These are phyloP conservation scores for Nannizzia gypsea DNA, from an alignment of 2,329 filamentous ascomycete genomes.

Conservation along the genomic window DNA sequence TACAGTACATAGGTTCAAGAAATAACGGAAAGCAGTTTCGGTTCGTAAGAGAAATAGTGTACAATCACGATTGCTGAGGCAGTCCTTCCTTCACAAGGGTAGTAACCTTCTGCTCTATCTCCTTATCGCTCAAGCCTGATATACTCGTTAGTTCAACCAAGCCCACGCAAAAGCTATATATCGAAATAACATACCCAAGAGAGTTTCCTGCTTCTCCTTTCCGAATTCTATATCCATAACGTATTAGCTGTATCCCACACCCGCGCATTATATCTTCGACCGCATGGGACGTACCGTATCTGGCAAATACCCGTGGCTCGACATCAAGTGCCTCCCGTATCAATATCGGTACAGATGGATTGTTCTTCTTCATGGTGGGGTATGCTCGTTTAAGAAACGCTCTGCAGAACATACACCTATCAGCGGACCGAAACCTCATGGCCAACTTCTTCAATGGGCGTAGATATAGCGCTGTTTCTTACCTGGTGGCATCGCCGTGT, in stretches of 20 bases:
- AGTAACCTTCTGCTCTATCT: constrained; percentile 57
- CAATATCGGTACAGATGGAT: constrained; percentile 85
- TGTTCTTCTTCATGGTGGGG: constrained; percentile 98
- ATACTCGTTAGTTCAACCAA: constrained; percentile 13
- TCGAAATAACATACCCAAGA: constrained; percentile 41
- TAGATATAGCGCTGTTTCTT: constrained; percentile 24
- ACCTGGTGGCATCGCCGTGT: constrained; percentile 82
- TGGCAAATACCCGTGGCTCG: constrained; percentile 73
- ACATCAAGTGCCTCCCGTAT: constrained; percentile 83
- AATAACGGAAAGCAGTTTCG: constrained; percentile 6
- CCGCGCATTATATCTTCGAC: neutral
- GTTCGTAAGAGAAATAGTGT: constrained; percentile 4
- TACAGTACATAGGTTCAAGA: constrained; percentile 10
- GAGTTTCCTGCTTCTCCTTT: constrained; percentile 52
- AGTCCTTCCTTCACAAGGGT: constrained; percentile 44
- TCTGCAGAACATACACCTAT: constrained; percentile 26
- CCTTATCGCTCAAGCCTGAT: constrained; percentile 54
- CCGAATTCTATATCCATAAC: constrained; percentile 45
- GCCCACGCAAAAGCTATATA: neutral
- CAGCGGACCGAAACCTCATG: neutral
- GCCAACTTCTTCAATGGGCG: neutral
- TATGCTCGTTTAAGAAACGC: constrained; percentile 84
- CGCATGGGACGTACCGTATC: constrained; percentile 58
- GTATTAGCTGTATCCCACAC: neutral
- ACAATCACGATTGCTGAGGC: neutral